Base-by-base conservation (phyloP, 768 basidiomycete genomes). In the Trametes gibbosa region DNA sequence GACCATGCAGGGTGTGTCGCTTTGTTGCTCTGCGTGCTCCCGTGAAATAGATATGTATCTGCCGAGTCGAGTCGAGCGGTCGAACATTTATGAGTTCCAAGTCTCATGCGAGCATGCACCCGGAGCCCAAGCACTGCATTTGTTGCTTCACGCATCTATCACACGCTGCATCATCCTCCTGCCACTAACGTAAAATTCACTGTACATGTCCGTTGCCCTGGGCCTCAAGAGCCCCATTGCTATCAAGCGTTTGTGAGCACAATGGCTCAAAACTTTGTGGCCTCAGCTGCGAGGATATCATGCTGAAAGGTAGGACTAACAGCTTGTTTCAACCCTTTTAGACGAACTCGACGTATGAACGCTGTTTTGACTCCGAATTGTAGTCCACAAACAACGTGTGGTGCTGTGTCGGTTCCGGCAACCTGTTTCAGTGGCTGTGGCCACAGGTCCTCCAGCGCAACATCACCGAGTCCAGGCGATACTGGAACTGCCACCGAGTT, bases 391-490 rank as follows among this genome's bases (percentile, higher is more conserved):
- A 5, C 4, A 5, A 4, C 13, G 16, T 41, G 13, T 41, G 13
- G 16, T 16, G 5, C 40, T 19, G 16, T 5, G 19, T 19, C 40
- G 4, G 4, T 14, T 5, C 5, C 19, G 16, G 51, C 51, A 25
- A 53, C 17, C 59, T 75, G 1, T 73, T 73, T 51, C 66, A 73
- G 40, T 75, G 72, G 72, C 66, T 74, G 5, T 75, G 72, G 50
- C 63, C 72, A 4, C 68, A 65, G 27, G 39, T 75, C 29, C 61
- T 72, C 17, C 74, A 74, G 51, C 45, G 55, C 1, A 64, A 63
- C 27, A 66, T 75, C 0, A 66, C 74, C 48, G 55, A 65, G 1
- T 75, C 73, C 56, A 41, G 50, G 2, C 47, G 19, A 10, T 73
- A 64, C 27, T 75, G 72, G 73, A 75, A 75, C 60, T 54, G 68